These are phyloP conservation scores for Dorcoceras hygrometricum DNA, from an alignment of 257 asterid genomes.

Conservation along the genomic window DNA sequence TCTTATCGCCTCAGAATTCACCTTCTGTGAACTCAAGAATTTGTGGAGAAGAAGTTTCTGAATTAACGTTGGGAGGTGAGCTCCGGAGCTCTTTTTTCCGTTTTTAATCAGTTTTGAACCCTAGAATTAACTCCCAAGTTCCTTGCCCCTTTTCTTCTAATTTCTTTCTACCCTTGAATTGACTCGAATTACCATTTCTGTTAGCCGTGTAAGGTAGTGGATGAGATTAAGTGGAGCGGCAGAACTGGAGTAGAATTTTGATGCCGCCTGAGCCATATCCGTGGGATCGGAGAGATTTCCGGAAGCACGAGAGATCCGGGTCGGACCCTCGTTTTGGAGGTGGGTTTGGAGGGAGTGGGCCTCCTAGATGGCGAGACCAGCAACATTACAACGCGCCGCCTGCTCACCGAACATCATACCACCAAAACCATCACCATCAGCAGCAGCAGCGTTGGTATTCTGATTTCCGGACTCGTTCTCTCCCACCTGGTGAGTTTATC, in stretches of 20 bases:
- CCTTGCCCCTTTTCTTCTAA: neutral
- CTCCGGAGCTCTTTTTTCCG: neutral
- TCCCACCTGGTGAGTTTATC: conserved; percentile 62
- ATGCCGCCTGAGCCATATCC: conserved; percentile 96
- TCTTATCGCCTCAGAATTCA: conserved; percentile 31
- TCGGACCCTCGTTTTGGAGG: conserved; percentile 50
- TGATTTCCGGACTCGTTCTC: conserved; percentile 68
- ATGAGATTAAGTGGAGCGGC: neutral
- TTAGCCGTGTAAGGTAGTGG: neutral
- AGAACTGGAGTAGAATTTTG: conserved; percentile 28
- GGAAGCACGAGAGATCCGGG: conserved; percentile 83
- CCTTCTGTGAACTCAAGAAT: conserved; percentile 7
- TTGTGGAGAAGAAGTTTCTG: neutral
- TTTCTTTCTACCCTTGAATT: neutral
- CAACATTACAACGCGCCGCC: conserved; percentile 47
- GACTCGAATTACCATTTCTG: neutral
- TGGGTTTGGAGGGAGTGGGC: conserved; percentile 48
- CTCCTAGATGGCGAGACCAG: conserved; percentile 76
- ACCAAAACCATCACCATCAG: conserved; percentile 35
- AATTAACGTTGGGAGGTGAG: neutral
- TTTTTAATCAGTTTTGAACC: neutral
- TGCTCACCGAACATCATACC: conserved; percentile 39
- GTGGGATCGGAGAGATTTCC: conserved; percentile 96
- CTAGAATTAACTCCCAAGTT: neutral
- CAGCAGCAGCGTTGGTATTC: conserved; percentile 61